Evolutionary conservation across 768 basidiomycete genomes (phyloP).

Genomic region (Lentinula aciculospora): DNA sequence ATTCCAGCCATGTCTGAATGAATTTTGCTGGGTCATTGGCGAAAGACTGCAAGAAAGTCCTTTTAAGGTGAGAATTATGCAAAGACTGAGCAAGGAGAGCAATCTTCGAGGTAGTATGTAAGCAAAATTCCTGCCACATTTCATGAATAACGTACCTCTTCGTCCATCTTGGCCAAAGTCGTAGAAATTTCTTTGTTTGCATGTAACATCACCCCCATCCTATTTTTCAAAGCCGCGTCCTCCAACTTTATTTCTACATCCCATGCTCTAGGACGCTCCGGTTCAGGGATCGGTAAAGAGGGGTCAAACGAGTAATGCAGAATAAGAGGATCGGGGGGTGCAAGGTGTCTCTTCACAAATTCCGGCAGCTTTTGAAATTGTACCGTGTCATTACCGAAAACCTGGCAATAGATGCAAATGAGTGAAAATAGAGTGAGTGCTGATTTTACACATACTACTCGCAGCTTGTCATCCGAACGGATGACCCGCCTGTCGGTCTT

Average conservation of each 20-base stretch:
- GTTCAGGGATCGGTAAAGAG: slow-evolving; percentile 54
- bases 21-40: slow-evolving; percentile 73
- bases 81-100: slow-evolving; percentile 80
- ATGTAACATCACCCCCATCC: slow-evolving; percentile 67
- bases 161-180: slow-evolving; percentile 70
- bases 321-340: slow-evolving; percentile 73
- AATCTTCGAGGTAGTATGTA: slow-evolving; percentile 41
- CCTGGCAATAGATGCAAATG: slow-evolving; percentile 29
- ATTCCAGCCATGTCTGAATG: slow-evolving; percentile 87
- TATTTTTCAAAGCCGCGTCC: slow-evolving; percentile 65
- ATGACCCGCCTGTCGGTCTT: slow-evolving; percentile 72
- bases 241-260: slow-evolving; percentile 89
- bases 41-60: slow-evolving; percentile 81
- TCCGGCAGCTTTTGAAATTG: slow-evolving; percentile 81
- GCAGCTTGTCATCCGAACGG: slow-evolving; percentile 61
- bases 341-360: slow-evolving; percentile 73
- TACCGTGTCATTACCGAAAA: slow-evolving; percentile 67
- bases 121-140: background rate
- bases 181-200: slow-evolving; percentile 67
- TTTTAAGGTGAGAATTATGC: slow-evolving; percentile 82
- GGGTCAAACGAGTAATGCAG: slow-evolving; percentile 76
- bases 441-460: slow-evolving; percentile 39
- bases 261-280: slow-evolving; percentile 73
- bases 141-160: slow-evolving; percentile 57
- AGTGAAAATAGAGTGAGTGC: background rate